Evolutionary conservation across 108 stramenopile species (phyloP), one percentile per base, ranked within the genome.

Genomic region (Stephanodiscus minutulus): DNA sequence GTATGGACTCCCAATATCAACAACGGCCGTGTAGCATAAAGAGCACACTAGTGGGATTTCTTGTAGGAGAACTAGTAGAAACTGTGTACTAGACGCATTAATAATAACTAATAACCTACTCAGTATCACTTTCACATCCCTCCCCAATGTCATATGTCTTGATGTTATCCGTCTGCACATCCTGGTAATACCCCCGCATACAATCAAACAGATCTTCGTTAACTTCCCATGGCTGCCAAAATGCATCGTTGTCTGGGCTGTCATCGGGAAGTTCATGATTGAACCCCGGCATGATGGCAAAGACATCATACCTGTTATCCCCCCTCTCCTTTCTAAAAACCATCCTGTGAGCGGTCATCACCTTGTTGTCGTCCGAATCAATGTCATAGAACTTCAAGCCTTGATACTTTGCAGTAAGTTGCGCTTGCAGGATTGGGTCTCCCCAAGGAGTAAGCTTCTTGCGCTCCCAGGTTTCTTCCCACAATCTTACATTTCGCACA

Each of bases 251-350:
- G 10, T 35, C n/a, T 27, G 8, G 25, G 29, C 29, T 28, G 27
- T 58, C 57, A 33, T 18, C 29, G 17, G 57, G 29, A 18, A 12
- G 27, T 17, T 56, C 28, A 0, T 12, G 22, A 56, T 56, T 28
- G 27, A 28, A 56, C 27, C 55, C 55, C 5, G 24, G 15, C 55
- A 56, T 28, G 15, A 12, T 56, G 24, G 55, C 55, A 17, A 25
- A 56, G 24, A 29, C 27, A 28, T 28, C 24, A 28, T 56, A 56
- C 5, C 5, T 58, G 31, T 58, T 58, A 8, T 35, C 6, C 29
- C 57, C 57, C 27, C 57, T 28, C 31, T 28, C 29, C 29, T 58
- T 58, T 33, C n/a, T 35, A 35, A 58, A 58, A 58, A 18, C n/a
- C 57, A 58, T 58, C 15, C 57, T 58, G 25, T 21, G 25, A 25